These are phyloP conservation scores for Larix sibirica DNA, from an alignment of 83 land plant species.

Conservation along the genomic window DNA sequence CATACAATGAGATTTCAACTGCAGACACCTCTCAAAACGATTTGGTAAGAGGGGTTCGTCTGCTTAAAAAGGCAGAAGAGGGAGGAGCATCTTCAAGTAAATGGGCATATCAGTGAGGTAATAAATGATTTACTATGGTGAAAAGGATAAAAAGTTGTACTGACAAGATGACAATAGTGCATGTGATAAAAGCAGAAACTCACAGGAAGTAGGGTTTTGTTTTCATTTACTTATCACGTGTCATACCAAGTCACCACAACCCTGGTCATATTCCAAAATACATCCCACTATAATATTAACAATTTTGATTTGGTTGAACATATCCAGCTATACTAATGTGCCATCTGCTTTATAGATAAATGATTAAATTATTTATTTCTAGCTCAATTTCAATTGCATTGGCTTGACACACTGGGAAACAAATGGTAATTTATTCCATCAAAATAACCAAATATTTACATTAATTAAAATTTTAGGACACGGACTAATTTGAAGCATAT, in stretches of 20 bases:
- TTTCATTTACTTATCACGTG: conserved; percentile 4
- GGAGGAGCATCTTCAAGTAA: neutral
- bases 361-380: too few species aligned
- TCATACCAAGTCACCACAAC: neutral
- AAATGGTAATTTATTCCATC: too few species aligned
- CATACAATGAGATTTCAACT: neutral
- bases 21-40: conserved; percentile 3
- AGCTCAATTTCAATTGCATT: too few species aligned
- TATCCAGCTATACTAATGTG: neutral
- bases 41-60: conserved; percentile 3
- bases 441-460: too few species aligned
- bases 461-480: too few species aligned
- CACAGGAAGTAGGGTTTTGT: conserved; percentile 11
- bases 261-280: neutral
- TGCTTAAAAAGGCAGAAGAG: conserved; percentile 12
- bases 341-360: too few species aligned
- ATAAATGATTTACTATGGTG: conserved; percentile 2
- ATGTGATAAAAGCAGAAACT: conserved; percentile 13
- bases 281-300: too few species aligned
- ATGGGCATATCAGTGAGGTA: neutral
- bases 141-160: conserved; percentile 8
- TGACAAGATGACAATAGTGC: conserved; percentile 15
- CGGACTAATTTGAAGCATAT: too few species aligned
- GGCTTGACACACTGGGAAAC: too few species aligned
- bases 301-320: too few species aligned